phyloP scores from a whole-genome alignment of 2,329 filamentous ascomycete genomes.

The Fusarium nelsonii region DNA sequence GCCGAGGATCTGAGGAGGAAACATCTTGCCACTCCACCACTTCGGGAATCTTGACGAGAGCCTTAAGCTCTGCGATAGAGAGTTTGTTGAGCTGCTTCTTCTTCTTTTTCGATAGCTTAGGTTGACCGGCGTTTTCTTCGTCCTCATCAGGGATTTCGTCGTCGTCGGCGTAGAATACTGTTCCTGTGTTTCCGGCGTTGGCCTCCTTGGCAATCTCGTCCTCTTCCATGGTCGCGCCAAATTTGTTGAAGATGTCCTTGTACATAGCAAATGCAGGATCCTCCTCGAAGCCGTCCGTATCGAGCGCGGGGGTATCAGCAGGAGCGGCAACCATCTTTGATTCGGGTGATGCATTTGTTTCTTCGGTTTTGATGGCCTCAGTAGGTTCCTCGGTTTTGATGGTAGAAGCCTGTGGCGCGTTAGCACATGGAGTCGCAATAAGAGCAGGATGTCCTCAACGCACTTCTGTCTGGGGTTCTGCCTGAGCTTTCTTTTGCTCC shows the following conservation, averaged over 20 bases:
- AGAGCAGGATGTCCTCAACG: slow-evolving; percentile 1
- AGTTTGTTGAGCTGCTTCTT: slow-evolving; percentile 91
- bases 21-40: slow-evolving; percentile 98
- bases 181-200: slow-evolving; percentile 80
- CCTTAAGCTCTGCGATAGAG: slow-evolving; percentile 95
- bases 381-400: slow-evolving; percentile 35
- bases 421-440: slow-evolving; percentile 15
- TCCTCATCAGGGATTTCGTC: slow-evolving; percentile 89
- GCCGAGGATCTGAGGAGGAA: slow-evolving; percentile 86
- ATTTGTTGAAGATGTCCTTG: slow-evolving; percentile 84
- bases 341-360: slow-evolving; percentile 53
- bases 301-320: slow-evolving; percentile 65
- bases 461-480: slow-evolving; percentile 70
- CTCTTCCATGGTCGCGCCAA: slow-evolving; percentile 74
- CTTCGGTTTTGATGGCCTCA: slow-evolving; percentile 42
- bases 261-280: slow-evolving; percentile 87
- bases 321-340: slow-evolving; percentile 51
- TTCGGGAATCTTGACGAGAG: slow-evolving; percentile 89
- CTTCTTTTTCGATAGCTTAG: slow-evolving; percentile 93
- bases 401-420: slow-evolving; percentile 40
- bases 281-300: slow-evolving; percentile 69
- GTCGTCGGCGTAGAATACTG: slow-evolving; percentile 85
- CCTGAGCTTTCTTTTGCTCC: slow-evolving; percentile 79
- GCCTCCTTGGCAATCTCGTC: slow-evolving; percentile 74
- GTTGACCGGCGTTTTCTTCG: slow-evolving; percentile 72